Evolutionary conservation across 2,329 filamentous ascomycete genomes (phyloP).

Genomic region (Aspergillus sp.): DNA sequence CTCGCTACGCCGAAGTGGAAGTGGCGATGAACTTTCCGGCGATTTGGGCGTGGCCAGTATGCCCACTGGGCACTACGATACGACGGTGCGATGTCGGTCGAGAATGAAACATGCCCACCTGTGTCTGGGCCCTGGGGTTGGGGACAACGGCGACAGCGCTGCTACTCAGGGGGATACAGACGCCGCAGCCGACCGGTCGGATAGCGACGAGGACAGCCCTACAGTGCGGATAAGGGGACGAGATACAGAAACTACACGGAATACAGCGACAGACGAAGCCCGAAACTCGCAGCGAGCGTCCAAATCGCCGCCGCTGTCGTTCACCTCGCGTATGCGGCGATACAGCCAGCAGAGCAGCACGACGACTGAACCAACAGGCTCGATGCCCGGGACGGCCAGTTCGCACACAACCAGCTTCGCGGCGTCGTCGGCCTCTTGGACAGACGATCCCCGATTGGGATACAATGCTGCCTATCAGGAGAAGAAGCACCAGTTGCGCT

Average conservation of each 20-base stretch:
- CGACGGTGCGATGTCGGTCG: slow-evolving; percentile 16
- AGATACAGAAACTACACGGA: not conserved
- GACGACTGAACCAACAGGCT: slow-evolving; percentile 18
- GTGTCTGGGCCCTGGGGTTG: slow-evolving; percentile 9
- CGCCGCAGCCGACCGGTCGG: not conserved
- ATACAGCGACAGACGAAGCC: slow-evolving; percentile 5
- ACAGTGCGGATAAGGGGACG: not conserved
- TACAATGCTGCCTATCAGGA: slow-evolving; percentile 13
- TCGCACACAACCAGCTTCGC: slow-evolving; percentile 26
- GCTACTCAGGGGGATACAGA: not conserved
- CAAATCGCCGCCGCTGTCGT: slow-evolving; percentile 27
- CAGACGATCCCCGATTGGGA: slow-evolving; percentile 17
- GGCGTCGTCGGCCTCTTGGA: slow-evolving; percentile 15
- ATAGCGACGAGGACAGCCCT: slow-evolving; percentile 1
- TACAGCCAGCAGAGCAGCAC: slow-evolving; percentile 22
- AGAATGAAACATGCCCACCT: slow-evolving; percentile 6
- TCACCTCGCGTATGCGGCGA: slow-evolving; percentile 30
- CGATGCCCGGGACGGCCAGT: slow-evolving; percentile 18
- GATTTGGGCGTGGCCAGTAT: slow-evolving; percentile 12
- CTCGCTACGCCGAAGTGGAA: not conserved
- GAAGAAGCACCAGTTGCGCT: slow-evolving; percentile 11
- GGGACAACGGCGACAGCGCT: not conserved
- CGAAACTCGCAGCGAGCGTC: slow-evolving; percentile 17
- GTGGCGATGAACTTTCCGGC: slow-evolving; percentile 3
- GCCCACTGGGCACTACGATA: slow-evolving; percentile 24